Conservation (phyloP, 345 rosid species). For the Rhizophora mangle region DNA sequence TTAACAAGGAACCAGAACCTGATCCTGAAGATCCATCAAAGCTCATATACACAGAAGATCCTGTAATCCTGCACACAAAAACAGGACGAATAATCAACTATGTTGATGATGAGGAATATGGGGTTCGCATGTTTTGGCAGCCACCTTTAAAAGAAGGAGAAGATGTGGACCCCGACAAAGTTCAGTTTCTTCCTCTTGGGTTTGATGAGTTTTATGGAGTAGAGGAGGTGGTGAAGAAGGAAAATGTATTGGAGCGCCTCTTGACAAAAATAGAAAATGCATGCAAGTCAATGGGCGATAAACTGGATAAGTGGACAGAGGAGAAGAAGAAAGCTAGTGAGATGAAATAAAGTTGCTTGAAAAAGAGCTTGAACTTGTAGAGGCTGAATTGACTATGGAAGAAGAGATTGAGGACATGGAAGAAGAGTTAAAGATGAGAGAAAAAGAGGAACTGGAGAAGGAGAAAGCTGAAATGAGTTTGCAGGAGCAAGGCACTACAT, state of each 20-base stretch:
- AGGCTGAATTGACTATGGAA: constrained; percentile 81
- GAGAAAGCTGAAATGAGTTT: constrained; percentile 52
- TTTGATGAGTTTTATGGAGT: constrained; percentile 81
- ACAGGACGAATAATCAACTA: constrained; percentile 78
- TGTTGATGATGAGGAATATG: constrained; percentile 81
- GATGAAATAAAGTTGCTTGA: constrained; percentile 53
- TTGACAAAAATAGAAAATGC: constrained; percentile 49
- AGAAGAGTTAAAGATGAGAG: constrained; percentile 57
- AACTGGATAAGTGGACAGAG: constrained; percentile 71
- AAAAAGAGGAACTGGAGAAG: constrained; percentile 64
- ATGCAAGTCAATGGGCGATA: constrained; percentile 46
- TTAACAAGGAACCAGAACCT: constrained; percentile 82
- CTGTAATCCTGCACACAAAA: constrained; percentile 73
- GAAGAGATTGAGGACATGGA: constrained; percentile 90
- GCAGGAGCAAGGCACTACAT: constrained; percentile 47
- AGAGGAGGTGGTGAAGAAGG: constrained; percentile 43
- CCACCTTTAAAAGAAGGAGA: constrained; percentile 73
- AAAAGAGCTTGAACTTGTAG: constrained; percentile 71
- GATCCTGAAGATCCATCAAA: constrained; percentile 85
- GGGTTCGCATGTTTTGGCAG: constrained; percentile 84
- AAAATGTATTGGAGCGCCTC: constrained; percentile 41
- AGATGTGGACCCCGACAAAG: constrained; percentile 58
- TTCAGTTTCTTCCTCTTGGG: constrained; percentile 79
- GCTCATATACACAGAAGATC: constrained; percentile 66
- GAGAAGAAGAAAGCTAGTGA: constrained; percentile 68